Conservation (phyloP, 495 filamentous ascomycete genomes). For the Talaromyces borbonicus region DNA sequence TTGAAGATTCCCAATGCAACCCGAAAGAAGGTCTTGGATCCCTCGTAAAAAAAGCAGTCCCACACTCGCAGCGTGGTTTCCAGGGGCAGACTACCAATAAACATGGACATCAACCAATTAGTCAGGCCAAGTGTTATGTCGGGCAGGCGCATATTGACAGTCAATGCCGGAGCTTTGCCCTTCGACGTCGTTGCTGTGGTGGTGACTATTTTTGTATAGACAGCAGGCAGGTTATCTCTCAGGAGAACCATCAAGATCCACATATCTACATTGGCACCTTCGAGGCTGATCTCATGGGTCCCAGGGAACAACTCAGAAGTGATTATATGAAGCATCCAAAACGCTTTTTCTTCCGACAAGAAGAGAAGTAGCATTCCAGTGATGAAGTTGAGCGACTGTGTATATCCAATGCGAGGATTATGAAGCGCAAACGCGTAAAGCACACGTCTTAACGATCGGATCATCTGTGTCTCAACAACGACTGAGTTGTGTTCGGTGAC, state of each 20-base stretch:
- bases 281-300: conserved; percentile 84
- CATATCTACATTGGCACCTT: conserved; percentile 90
- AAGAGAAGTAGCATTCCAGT: conserved; percentile 94
- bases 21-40: conserved; percentile 88
- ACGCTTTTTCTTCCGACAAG: conserved; percentile 81
- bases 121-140: conserved; percentile 89
- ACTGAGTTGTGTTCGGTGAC: conserved; percentile 24
- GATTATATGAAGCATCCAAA: conserved; percentile 91
- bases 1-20: conserved; percentile 91
- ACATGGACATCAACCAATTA: conserved; percentile 98
- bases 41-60: conserved; percentile 95
- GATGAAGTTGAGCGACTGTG: conserved; percentile 93
- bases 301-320: conserved; percentile 81
- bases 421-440: conserved; percentile 84
- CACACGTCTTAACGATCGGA: conserved; percentile 72
- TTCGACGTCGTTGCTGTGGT: conserved; percentile 49
- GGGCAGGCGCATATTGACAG: conserved; percentile 55
- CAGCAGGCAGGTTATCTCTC: conserved; percentile 69
- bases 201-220: conserved; percentile 83
- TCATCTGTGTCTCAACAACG: conserved; percentile 60
- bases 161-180: conserved; percentile 29
- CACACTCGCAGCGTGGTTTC: conserved; percentile 87
- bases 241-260: conserved; percentile 84
- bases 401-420: conserved; percentile 86
- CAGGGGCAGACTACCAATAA: conserved; percentile 85